Percentiles rank a stretch among this genome's conserved stretches.
These are phyloP conservation scores for Phaeoacremonium minimum DNA, from an alignment of 2,329 filamentous ascomycete species.

Conservation along the genomic window DNA sequence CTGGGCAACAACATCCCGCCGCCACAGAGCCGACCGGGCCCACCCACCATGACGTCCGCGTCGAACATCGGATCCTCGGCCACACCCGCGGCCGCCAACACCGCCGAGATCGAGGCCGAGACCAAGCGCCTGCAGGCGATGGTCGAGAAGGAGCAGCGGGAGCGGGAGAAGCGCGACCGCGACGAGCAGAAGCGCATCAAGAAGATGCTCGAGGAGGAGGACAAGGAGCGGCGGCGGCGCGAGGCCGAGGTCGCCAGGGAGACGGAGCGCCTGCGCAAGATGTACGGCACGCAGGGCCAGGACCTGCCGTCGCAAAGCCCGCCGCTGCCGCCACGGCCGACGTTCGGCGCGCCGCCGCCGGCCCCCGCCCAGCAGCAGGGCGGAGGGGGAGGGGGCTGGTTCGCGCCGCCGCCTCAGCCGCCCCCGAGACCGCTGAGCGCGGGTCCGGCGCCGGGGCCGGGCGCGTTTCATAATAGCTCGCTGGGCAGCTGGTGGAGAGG, in stretches of 20 bases:
- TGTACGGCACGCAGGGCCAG: slow-evolving; percentile 60
- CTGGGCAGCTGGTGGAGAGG: slow-evolving; percentile 23
- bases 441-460: slow-evolving; percentile 26
- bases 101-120: slow-evolving; percentile 63
- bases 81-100: slow-evolving; percentile 21
- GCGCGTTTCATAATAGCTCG: slow-evolving; percentile 12
- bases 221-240: slow-evolving; percentile 50
- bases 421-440: slow-evolving; percentile 45
- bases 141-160: slow-evolving; percentile 48
- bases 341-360: slow-evolving; percentile 23
- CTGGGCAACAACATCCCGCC: slow-evolving; percentile 25
- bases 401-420: slow-evolving; percentile 15
- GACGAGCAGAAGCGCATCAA: slow-evolving; percentile 56
- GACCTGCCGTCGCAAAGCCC: slow-evolving; percentile 22
- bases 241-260: slow-evolving; percentile 68
- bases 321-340: slow-evolving; percentile 9
- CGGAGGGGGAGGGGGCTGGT: slow-evolving; percentile 8
- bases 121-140: slow-evolving; percentile 65
- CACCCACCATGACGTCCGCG: slow-evolving; percentile 45
- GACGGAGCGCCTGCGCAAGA: slow-evolving; percentile 70
- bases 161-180: slow-evolving; percentile 51
- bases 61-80: slow-evolving; percentile 26
- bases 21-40: slow-evolving; percentile 7
- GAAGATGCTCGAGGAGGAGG: slow-evolving; percentile 63
- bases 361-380: slow-evolving; percentile 17